phyloP scores from a whole-genome alignment of 1,284 basidiomycete species.

The Malassezia obtusa region DNA sequence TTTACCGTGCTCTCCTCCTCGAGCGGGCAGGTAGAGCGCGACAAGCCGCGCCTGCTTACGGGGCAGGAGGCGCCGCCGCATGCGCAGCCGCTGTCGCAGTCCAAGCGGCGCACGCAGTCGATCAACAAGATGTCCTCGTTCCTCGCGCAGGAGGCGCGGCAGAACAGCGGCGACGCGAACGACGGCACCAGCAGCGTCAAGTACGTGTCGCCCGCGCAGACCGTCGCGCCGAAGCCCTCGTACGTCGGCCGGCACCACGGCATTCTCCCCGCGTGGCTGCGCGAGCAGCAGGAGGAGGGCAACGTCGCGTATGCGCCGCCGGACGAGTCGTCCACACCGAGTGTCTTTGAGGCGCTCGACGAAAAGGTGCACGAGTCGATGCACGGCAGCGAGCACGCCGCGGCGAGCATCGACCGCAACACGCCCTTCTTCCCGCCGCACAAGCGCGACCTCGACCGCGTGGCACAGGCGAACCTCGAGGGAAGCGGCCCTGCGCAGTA shows the following conservation, averaged over 20 bases:
- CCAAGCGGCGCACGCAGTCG: conserved; percentile 29
- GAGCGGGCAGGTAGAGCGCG: conserved; percentile 14
- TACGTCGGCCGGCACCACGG: conserved; percentile 29
- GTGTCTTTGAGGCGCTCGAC: conserved; percentile 31
- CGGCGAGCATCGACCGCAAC: conserved; percentile 37
- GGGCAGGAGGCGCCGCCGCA: conserved; percentile 33
- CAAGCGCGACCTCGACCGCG: conserved; percentile 24
- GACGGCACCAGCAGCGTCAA: conserved; percentile 8
- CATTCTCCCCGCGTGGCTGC: conserved; percentile 39
- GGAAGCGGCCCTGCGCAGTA: conserved; percentile 11
- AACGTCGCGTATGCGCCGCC: conserved; percentile 28
- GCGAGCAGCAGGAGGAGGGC: conserved; percentile 45
- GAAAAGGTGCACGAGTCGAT: conserved; percentile 32
- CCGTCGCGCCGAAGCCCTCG: conserved; percentile 34
- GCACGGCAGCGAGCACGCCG: conserved; percentile 29
- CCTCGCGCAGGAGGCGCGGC: conserved; percentile 3
- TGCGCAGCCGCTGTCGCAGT: conserved; percentile 16
- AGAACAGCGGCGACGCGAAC: background rate
- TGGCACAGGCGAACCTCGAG: conserved; percentile 1
- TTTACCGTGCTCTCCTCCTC: conserved; percentile 43
- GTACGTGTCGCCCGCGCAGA: conserved; percentile 15
- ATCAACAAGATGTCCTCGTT: conserved; percentile 22
- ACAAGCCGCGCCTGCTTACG: conserved; percentile 30
- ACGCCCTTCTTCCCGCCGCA: conserved; percentile 40
- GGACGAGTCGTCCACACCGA: conserved; percentile 22